phyloP scores from a whole-genome alignment of 768 basidiomycete species.

The Cystofilobasidium ferigula region DNA sequence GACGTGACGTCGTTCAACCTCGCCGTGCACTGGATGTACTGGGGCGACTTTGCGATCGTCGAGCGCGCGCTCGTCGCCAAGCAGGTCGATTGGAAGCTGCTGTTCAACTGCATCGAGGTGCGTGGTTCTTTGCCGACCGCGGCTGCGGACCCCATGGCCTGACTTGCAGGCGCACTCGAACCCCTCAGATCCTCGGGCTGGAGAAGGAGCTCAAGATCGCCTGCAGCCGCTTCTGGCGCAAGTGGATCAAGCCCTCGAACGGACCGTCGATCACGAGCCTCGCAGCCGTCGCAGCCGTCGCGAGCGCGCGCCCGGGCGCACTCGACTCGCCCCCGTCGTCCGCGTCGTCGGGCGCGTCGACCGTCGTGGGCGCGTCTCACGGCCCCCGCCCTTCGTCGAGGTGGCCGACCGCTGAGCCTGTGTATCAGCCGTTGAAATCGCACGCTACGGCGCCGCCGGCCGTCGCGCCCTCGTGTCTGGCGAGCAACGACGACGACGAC shows the following conservation, averaged over 20 bases:
- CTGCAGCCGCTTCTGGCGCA: constrained; percentile 9
- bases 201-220: constrained; percentile 8
- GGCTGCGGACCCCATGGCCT: too few relatives aligned
- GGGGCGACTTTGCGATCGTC: constrained; percentile 6
- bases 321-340: not conserved
- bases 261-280: not conserved
- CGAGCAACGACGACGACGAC: not conserved
- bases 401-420: not conserved
- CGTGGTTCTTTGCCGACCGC: not conserved
- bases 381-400: not conserved
- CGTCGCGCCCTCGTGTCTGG: not conserved
- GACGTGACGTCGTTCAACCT: constrained; percentile 10
- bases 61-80: constrained; percentile 1
- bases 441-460: not conserved
- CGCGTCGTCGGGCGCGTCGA: not conserved
- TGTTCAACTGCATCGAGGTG: constrained; percentile 10
- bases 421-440: not conserved
- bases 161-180: not conserved
- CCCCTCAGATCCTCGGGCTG: constrained; percentile 11
- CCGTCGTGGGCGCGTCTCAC: not conserved
- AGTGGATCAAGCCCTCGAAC: constrained; percentile 2
- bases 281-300: not conserved
- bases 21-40: constrained; percentile 14
- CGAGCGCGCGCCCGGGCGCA: too few relatives aligned
- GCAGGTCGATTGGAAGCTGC: not conserved